phyloP scores from a whole-genome alignment of 2,329 filamentous ascomycete species.

The Amesomyces nigricolor region DNA sequence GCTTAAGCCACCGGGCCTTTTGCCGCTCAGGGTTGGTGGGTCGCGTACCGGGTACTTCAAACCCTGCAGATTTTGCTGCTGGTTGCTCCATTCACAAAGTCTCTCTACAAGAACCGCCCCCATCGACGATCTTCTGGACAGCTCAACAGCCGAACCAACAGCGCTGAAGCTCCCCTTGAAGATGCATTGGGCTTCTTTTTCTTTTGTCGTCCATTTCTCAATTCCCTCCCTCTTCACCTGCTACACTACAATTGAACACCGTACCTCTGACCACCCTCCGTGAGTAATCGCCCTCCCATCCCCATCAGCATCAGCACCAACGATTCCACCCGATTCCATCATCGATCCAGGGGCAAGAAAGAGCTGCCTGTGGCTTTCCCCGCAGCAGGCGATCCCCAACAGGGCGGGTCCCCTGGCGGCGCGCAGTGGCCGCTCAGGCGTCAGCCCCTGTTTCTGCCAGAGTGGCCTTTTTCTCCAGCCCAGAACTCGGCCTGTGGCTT shows the following conservation, averaged over 20 bases:
- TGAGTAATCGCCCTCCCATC: no score
- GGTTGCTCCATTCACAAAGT: no score
- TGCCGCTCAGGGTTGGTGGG: constrained; percentile 3
- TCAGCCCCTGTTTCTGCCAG: constrained; percentile 25
- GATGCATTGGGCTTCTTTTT: no score
- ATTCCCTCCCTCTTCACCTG: no score
- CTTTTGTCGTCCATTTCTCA: no score
- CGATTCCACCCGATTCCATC: constrained; percentile 13
- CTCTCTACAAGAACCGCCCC: neutral
- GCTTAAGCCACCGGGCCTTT: constrained; percentile 23
- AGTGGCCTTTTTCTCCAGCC: constrained; percentile 25
- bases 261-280: no score
- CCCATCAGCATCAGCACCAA: neutral
- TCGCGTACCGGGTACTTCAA: constrained; percentile 14
- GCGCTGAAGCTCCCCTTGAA: no score
- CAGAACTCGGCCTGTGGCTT: neutral
- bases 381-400: constrained; percentile 6
- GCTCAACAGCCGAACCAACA: no score
- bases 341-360: neutral
- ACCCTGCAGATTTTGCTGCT: constrained; percentile 11
- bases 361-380: neutral
- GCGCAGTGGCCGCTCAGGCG: neutral
- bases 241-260: no score
- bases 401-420: neutral
- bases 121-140: no score